Conservation (phyloP, 805 yeast species). For the Barnettozyma vustinii region DNA sequence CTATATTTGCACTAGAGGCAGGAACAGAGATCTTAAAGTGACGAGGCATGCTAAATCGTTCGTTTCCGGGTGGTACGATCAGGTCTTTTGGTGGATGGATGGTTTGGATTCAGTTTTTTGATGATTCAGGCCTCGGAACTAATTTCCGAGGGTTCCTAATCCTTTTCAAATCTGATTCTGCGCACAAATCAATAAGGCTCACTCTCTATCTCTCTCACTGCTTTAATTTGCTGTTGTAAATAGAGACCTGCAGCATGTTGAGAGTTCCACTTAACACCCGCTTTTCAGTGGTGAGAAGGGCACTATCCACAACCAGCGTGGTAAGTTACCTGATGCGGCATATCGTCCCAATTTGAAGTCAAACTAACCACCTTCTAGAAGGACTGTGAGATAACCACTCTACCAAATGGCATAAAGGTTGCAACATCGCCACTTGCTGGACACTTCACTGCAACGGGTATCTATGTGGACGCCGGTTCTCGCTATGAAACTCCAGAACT, state of each 20-base stretch:
- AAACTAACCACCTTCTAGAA: neutral
- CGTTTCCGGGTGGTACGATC: neutral
- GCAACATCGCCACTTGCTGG: constrained; percentile 85
- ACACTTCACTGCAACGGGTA: constrained; percentile 86
- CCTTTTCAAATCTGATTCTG: neutral
- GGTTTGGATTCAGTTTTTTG: neutral
- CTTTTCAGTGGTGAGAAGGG: constrained; percentile 2
- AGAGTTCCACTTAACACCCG: neutral
- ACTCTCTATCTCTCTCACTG: neutral
- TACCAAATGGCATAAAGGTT: constrained; percentile 74
- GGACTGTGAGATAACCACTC: constrained; percentile 31
- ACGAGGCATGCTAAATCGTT: constrained; percentile 32
- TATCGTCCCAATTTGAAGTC: neutral
- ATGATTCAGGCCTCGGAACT: neutral
- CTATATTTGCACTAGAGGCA: constrained; percentile 96
- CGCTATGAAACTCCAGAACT: constrained; percentile 60
- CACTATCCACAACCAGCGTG: constrained; percentile 19
- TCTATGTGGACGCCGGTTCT: constrained; percentile 88
- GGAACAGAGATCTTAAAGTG: constrained; percentile 72
- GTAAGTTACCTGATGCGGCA: constrained; percentile 3
- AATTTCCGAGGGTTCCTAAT: neutral
- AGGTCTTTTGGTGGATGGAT: neutral
- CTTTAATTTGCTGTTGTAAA: neutral
- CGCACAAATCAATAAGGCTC: neutral
- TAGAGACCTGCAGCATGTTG: neutral